A percentile compares a stretch with the other conserved stretches of the same genome.
phyloP scores from a whole-genome alignment of 331 rosid species.

The Arachis monticola region DNA sequence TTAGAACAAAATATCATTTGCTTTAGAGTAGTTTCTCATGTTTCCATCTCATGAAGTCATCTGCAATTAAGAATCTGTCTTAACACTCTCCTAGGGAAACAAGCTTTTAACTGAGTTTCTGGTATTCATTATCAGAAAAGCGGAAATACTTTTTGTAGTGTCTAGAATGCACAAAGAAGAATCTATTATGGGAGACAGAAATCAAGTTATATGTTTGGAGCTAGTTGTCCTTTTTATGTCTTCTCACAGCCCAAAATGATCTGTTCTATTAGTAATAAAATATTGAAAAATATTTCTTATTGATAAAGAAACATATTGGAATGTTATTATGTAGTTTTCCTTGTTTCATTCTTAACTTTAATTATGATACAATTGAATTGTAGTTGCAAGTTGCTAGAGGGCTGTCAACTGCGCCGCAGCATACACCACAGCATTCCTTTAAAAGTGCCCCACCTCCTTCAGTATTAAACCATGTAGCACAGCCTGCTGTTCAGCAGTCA shows the following conservation, averaged over 20 bases:
- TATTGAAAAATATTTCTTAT: background rate
- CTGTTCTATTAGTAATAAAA: constrained; percentile 11
- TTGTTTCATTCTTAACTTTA: constrained; percentile 2
- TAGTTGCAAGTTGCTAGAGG: constrained; percentile 80
- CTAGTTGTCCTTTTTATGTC: background rate
- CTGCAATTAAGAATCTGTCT: background rate
- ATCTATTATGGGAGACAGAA: background rate
- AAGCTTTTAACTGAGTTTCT: background rate
- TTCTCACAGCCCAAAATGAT: background rate
- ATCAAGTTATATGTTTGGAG: background rate
- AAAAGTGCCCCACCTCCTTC: constrained; percentile 57
- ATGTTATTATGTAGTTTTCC: background rate
- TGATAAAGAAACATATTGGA: background rate
- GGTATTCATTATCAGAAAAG: background rate
- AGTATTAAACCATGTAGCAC: constrained; percentile 71
- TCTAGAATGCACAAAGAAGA: constrained; percentile 17
- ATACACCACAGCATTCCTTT: constrained; percentile 45
- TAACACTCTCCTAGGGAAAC: constrained; percentile 3
- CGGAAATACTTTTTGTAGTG: background rate
- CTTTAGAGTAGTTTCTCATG: background rate
- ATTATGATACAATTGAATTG: constrained; percentile 35
- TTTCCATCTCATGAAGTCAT: constrained; percentile 5
- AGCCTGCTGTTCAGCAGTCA: constrained; percentile 63
- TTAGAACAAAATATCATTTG: constrained; percentile 2
- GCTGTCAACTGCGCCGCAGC: constrained; percentile 52